Base-by-base conservation (phyloP, 2,329 filamentous ascomycete species). In the Cordyceps farinosa region DNA sequence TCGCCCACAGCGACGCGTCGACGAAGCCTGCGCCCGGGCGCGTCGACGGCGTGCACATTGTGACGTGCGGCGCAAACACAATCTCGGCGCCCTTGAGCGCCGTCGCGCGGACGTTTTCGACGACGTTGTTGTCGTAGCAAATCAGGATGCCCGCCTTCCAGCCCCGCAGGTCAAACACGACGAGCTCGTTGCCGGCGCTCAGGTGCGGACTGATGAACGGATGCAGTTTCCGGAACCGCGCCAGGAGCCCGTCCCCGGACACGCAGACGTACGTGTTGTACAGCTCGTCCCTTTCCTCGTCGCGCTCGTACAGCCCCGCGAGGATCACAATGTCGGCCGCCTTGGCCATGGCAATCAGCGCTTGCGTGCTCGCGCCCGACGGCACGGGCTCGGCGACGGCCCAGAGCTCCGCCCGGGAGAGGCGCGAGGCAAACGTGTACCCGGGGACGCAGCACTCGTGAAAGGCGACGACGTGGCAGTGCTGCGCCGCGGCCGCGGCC, bases 61-160 rank as follows among this genome's bases (percentile, higher is more conserved):
- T 66, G n/a, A 67, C 65, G 48, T 67, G 66, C 9, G 66, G 64
- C 48, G 65, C 61, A 32, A 67, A 67, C 13, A 67, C 44, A n/a
- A 67, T 42, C 62, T 67, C 65, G 0, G 65, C 66, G 7, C 66
- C 66, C 2, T 17, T 22, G 7, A 66, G 58, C 13, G 66, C 65
- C 27, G 62, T 66, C 7, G 63, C 64, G 3, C 66, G 66, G 3
- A 64, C 66, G 29, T 68, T 67, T 47, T 68, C 65, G 13, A 68
- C 65, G 36, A 67, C 61, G 34, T 67, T 68, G 58, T 68, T 68
- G 55, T 67, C 66, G 65, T 67, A 68, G 65, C 65, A 68, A 45
- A 67, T 68, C 9, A 67, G 51, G n/a, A 68, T 66, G 36, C 65
- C 65, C 6, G 65, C 65, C 32, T 62, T 64, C 65, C 66, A 66